Evolutionary conservation across 1,139 yeast species (phyloP).

Genomic region (Suhomyces bokatorum): DNA sequence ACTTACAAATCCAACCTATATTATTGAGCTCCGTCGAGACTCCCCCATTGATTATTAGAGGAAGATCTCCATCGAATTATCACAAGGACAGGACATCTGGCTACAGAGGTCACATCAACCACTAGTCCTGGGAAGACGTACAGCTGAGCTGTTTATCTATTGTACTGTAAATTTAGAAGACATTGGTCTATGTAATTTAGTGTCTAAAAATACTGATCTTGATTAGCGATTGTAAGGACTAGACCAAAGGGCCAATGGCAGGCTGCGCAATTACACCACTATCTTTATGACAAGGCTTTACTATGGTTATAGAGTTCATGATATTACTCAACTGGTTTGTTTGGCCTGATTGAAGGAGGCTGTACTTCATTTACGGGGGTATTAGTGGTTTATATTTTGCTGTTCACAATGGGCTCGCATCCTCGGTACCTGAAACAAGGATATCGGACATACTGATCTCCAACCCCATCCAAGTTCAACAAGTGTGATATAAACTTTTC

Average conservation of each 20-base stretch:
- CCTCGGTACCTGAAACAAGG: not conserved
- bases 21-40: slow-evolving; percentile 50
- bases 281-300: no score
- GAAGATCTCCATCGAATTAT: slow-evolving; percentile 68
- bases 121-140: not conserved
- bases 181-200: slow-evolving; percentile 10
- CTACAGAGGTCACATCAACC: slow-evolving; percentile 27
- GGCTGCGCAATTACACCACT: no score
- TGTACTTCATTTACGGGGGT: no score
- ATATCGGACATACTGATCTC: no score
- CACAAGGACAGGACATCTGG: slow-evolving; percentile 44
- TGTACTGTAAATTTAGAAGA: slow-evolving; percentile 10
- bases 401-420: not conserved
- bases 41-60: slow-evolving; percentile 65
- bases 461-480: no score
- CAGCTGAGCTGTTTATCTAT: not conserved
- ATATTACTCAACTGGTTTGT: not conserved
- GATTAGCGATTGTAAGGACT: not conserved
- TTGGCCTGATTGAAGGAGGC: not conserved
- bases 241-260: no score
- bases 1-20: slow-evolving; percentile 40
- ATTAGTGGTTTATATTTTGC: not conserved
- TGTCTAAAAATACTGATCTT: slow-evolving; percentile 8
- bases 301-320: no score
- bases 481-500: no score